Evolutionary conservation across 2,329 filamentous ascomycete species (phyloP).

Genomic region (Epichloe gansuensis): DNA sequence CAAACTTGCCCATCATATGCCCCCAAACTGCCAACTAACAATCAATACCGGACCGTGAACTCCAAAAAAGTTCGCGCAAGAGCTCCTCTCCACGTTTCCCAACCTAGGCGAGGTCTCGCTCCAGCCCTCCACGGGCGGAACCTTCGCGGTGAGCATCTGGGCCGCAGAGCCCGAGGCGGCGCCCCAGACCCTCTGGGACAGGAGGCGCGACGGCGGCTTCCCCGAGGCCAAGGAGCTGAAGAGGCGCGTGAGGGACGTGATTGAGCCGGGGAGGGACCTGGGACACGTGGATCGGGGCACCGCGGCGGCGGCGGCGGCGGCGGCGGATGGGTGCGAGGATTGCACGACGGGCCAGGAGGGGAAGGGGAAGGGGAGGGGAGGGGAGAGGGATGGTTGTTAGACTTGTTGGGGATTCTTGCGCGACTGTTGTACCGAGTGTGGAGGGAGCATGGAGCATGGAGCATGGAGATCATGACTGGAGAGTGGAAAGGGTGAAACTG

Average conservation of each 20-base stretch:
- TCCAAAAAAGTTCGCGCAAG: constrained; percentile 65
- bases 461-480: too few relatives aligned
- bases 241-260: constrained; percentile 66
- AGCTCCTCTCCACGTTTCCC: constrained; percentile 86
- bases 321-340: background rate
- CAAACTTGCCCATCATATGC: background rate
- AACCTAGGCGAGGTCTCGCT: constrained; percentile 81
- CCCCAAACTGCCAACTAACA: background rate
- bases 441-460: too few relatives aligned
- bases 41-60: background rate
- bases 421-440: too few relatives aligned
- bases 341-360: background rate
- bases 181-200: constrained; percentile 58
- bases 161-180: constrained; percentile 5
- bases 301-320: background rate
- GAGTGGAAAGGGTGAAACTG: too few relatives aligned
- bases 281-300: constrained; percentile 61
- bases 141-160: constrained; percentile 62
- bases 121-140: constrained; percentile 71
- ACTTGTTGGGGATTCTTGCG: too few relatives aligned
- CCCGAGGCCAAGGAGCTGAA: constrained; percentile 91
- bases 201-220: constrained; percentile 77
- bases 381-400: background rate
- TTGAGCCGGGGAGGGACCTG: constrained; percentile 65
- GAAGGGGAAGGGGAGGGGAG: background rate